Conservation (phyloP, 2,329 filamentous ascomycete genomes). For the Chrysoporthe cubensis region DNA sequence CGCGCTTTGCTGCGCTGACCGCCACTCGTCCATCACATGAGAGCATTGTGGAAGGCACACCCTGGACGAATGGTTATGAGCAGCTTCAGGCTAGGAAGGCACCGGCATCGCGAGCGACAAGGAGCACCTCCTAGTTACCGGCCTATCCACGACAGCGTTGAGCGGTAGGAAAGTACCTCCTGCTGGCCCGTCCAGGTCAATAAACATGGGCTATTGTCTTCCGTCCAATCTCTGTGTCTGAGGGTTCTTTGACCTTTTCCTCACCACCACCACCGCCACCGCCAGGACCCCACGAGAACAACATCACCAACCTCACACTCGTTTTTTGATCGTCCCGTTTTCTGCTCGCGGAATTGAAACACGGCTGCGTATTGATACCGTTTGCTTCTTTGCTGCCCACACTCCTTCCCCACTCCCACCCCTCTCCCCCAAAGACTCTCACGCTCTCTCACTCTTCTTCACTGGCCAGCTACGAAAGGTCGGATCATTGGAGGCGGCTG, state of each 20-base stretch:
- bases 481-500: background rate
- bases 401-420: background rate
- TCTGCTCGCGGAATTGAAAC: constrained; percentile 10
- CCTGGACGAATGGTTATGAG: background rate
- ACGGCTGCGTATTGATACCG: constrained; percentile 26
- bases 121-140: background rate
- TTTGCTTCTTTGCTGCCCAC: constrained; percentile 19
- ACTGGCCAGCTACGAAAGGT: background rate
- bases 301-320: constrained; percentile 26
- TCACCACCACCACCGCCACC: background rate
- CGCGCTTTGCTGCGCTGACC: too few relatives aligned
- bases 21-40: too few relatives aligned
- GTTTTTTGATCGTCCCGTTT: constrained; percentile 28
- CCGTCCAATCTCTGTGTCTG: background rate
- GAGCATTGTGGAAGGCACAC: background rate
- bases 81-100: background rate
- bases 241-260: background rate
- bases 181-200: background rate
- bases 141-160: background rate
- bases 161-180: background rate
- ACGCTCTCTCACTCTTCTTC: background rate
- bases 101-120: background rate
- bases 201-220: constrained; percentile 8
- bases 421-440: background rate
- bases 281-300: constrained; percentile 13